Conservation (phyloP, 768 basidiomycete genomes). For the Russula brevipes region DNA sequence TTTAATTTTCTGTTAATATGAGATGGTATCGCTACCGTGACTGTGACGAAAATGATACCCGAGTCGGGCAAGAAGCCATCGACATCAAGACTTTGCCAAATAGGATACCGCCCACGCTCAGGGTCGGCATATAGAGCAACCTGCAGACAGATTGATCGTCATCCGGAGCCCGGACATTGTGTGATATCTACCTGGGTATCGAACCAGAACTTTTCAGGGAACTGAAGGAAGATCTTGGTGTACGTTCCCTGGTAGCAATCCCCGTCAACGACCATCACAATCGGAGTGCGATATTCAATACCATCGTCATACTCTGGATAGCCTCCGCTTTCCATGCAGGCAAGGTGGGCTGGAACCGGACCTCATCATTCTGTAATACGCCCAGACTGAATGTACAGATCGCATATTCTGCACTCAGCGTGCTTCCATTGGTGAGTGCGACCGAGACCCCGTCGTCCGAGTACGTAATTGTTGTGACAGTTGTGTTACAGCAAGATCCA, state of each 20-base stretch:
- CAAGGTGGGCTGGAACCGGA: no score
- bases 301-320: no score
- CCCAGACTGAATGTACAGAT: no score
- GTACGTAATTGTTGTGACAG: no score
- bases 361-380: no score
- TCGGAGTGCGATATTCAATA: no score
- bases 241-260: neutral
- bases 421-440: no score
- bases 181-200: conserved; percentile 27
- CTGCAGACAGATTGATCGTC: neutral
- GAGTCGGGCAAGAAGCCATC: conserved; percentile 53
- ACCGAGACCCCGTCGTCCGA: no score
- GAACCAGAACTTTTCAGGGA: conserved; percentile 21
- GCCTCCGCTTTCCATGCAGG: no score
- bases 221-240: conserved; percentile 16
- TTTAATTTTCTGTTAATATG: neutral
- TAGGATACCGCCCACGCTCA: conserved; percentile 40
- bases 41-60: conserved; percentile 47
- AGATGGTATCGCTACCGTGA: conserved; percentile 40
- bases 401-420: no score
- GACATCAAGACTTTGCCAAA: conserved; percentile 62
- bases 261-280: neutral
- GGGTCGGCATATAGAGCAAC: conserved; percentile 16
- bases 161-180: neutral
- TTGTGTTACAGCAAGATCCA: no score